A percentile compares a stretch with the other conserved stretches of the same genome.
Evolutionary conservation across 805 yeast genomes (phyloP).

Genomic region (Kluyveromyces starmeri): DNA sequence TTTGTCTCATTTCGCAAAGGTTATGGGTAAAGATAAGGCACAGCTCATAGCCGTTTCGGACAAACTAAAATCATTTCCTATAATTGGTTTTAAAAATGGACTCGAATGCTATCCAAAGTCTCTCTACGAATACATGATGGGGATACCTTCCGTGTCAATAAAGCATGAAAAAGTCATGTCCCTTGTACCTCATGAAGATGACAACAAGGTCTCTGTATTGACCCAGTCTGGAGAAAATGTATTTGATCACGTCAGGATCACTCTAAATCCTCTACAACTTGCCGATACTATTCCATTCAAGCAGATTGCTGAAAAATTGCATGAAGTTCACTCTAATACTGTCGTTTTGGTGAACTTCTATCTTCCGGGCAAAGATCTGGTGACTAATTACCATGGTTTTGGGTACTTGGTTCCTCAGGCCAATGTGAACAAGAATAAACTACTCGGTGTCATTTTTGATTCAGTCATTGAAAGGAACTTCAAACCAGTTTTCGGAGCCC

Average conservation of each 20-base stretch:
- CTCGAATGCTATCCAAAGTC: slow-evolving; percentile 43
- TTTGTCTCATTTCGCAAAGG: slow-evolving; percentile 32
- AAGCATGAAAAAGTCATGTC: not conserved
- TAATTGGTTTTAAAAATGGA: slow-evolving; percentile 51
- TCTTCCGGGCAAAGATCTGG: slow-evolving; percentile 36
- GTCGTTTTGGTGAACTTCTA: slow-evolving; percentile 66
- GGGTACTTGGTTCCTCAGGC: slow-evolving; percentile 75
- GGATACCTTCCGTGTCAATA: slow-evolving; percentile 29
- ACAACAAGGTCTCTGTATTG: slow-evolving; percentile 11
- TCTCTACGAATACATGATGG: slow-evolving; percentile 31
- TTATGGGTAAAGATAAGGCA: slow-evolving; percentile 32
- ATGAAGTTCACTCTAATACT: slow-evolving; percentile 29
- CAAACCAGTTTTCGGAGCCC: slow-evolving; percentile 19
- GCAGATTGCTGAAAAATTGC: slow-evolving; percentile 16
- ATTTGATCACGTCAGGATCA: slow-evolving; percentile 53
- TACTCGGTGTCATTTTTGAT: slow-evolving; percentile 86
- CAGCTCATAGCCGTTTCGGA: slow-evolving; percentile 32
- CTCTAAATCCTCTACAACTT: slow-evolving; percentile 41
- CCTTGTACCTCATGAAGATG: slow-evolving; percentile 12
- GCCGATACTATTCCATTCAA: slow-evolving; percentile 25
- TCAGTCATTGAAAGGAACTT: slow-evolving; percentile 67
- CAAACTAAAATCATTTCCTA: slow-evolving; percentile 46
- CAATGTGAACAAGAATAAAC: slow-evolving; percentile 39
- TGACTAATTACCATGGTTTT: slow-evolving; percentile 54
- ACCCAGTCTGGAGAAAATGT: slow-evolving; percentile 8